Evolutionary conservation across 164 flowering plant genomes (phyloP).

Genomic region (Vitis labrusca): DNA sequence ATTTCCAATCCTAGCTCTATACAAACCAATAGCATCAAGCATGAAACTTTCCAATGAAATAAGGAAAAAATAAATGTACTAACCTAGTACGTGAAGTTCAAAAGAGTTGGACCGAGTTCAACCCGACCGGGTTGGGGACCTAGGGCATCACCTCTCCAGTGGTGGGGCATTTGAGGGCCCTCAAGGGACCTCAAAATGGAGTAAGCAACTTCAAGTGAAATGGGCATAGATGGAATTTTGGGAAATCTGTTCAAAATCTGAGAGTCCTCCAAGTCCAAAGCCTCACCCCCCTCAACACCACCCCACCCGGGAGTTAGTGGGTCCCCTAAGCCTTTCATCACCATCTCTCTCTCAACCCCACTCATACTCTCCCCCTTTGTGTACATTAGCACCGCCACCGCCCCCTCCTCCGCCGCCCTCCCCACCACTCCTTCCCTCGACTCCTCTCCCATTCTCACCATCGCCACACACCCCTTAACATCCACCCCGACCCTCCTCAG

Average conservation of each 20-base stretch:
- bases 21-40: too few relatives aligned
- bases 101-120: too few relatives aligned
- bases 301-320: slow-evolving; percentile 91
- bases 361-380: slow-evolving; percentile 33
- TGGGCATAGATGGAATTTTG: slow-evolving; percentile 76
- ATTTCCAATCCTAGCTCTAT: too few relatives aligned
- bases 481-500: slow-evolving; percentile 55
- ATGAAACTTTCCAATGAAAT: too few relatives aligned
- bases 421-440: slow-evolving; percentile 57
- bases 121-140: too few relatives aligned
- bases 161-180: too few relatives aligned
- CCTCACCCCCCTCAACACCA: slow-evolving; percentile 63
- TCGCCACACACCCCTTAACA: slow-evolving; percentile 63
- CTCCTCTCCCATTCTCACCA: slow-evolving; percentile 57
- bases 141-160: too few relatives aligned
- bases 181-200: too few relatives aligned
- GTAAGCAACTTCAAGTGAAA: slow-evolving; percentile 6
- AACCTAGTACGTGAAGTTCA: too few relatives aligned
- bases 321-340: slow-evolving; percentile 82
- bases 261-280: slow-evolving; percentile 42
- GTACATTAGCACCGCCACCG: slow-evolving; percentile 70
- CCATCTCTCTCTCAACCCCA: slow-evolving; percentile 72
- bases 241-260: slow-evolving; percentile 60
- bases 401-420: slow-evolving; percentile 60
- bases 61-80: too few relatives aligned